Conservation (phyloP, 2,329 filamentous ascomycete genomes). For the Cladosporium colombiae region DNA sequence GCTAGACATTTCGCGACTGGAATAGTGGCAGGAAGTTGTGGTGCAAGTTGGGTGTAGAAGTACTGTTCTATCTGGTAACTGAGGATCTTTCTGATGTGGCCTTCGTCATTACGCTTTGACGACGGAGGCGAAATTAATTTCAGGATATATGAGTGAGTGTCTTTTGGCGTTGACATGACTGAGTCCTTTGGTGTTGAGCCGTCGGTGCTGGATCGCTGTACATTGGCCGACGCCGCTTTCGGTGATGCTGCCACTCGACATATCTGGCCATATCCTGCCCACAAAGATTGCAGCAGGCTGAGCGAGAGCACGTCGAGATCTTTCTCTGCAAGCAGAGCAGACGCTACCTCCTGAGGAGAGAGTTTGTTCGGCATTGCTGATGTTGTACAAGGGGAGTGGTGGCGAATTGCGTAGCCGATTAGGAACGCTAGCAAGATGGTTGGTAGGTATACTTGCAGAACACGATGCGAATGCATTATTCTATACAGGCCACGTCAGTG, state of each 20-base stretch:
- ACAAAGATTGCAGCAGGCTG: constrained; percentile 43
- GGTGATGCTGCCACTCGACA: constrained; percentile 53
- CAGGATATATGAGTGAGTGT: constrained; percentile 49
- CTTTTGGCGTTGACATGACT: constrained; percentile 19
- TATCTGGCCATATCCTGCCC: constrained; percentile 56
- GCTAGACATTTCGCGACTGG: constrained; percentile 54
- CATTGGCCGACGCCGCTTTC: neutral
- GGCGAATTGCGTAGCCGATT: neutral
- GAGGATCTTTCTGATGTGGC: constrained; percentile 65
- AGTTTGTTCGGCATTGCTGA: neutral
- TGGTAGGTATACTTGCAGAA: neutral
- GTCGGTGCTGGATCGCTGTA: neutral
- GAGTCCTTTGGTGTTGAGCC: constrained; percentile 28
- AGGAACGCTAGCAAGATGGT: neutral
- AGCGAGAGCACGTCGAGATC: constrained; percentile 5
- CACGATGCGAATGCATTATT: neutral
- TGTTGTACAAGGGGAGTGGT: neutral
- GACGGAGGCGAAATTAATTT: constrained; percentile 62
- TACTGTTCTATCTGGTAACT: constrained; percentile 68
- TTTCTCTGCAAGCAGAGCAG: constrained; percentile 4
- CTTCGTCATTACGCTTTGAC: constrained; percentile 52
- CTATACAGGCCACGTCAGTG: neutral
- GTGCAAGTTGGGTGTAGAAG: constrained; percentile 62
- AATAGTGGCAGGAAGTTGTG: constrained; percentile 46
- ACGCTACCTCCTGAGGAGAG: neutral